Evolutionary conservation across 2,329 filamentous ascomycete genomes (phyloP), one percentile per base, ranked within the genome.

Genomic region (Huntiella savannae): DNA sequence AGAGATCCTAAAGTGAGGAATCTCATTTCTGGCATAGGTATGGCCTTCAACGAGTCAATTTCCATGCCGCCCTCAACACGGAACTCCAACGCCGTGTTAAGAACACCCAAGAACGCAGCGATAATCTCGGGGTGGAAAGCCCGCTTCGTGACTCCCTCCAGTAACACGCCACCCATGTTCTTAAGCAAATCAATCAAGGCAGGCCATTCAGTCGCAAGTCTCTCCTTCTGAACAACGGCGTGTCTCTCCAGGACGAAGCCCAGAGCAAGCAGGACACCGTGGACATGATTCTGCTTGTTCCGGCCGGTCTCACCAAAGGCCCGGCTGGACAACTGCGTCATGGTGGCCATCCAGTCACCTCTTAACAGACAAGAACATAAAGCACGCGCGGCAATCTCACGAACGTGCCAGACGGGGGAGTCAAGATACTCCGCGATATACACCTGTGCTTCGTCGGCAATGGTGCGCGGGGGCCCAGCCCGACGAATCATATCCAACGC

Each of bases 401-500:
- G 69, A 5, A 91, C 74, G 56, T 86, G 81, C 84, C 84, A 91
- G 13, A 84, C 72, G 0, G 70, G 70, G 51, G 78, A 85, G 8
- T 66, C 70, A 3, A 85, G 66, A 46, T 87, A 77, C 37, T 65
- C 66, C 5, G 69, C 59, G 5, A 88, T 74, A 40, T 72, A 66
- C 3, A 59, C 54, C 53, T 73, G 68, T 4, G 86, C 70, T 40
- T 71, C 65, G 1, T 65, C 61, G 1, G 70, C 64, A 49, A 73
- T 61, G 2, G 66, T 57, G 17, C 71, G 66, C 0, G 82, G 81
- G 1, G 82, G 75, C 0, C 75, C 73, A 8, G 79, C 78, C 45
- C 82, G 72, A 42, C 82, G 75, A 43, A 91, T 69, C 33, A 92
- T 81, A 53, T 88, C 82, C n/a, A 92, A 63, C 0, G 81, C 82